Evolutionary conservation across 1,139 yeast genomes (phyloP), one percentile per base, ranked within the genome.

Genomic region (Lodderomyces margitis): DNA sequence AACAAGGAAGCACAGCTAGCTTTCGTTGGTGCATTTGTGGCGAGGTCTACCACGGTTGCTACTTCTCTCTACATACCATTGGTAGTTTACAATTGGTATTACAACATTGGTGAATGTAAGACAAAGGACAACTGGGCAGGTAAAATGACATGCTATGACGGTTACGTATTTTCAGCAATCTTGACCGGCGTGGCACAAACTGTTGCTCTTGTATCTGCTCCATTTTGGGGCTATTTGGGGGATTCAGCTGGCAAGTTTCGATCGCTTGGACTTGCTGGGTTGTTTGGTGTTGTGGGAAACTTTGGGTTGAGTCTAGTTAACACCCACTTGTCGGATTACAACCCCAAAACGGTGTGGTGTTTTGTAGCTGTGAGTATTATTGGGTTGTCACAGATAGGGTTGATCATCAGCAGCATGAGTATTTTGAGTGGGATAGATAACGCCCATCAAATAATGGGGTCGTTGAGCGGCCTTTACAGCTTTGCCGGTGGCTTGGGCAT

Each of bases 401-500:
- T 76, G 21, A 75, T 82, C 21, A 76, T 83, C 36, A 67, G 70
- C 35, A 64, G 73, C 47, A 70, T 71, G 75, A 67, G 75, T 51
- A 54, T 69, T 15, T 53, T 71, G 21, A 63, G 72, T 40, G 55
- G 61, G 5, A 60, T 53, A 55, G 52, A 57, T 12, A 53, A 58
- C 21, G 56, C 53, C 6, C 53, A 55, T 11, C 45, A 46, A 25
- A 46, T 66, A 43, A 75, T 80, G 42, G 92, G 92, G 5, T 74
- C 87, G 5, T 72, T 84, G 34, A 75, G 84, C 44, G 92, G 92
- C 2, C 76, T 82, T 6, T 82, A 80, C 55, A 75, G 83, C 14
- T 71, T 84, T 42, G 66, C 75, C 51, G 89, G 89, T 7, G 88
- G 87, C 1, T 41, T 80, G n/a, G 92, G 92, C 1, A 81, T 83